These are phyloP conservation scores for Collybia nuda DNA, from an alignment of 768 basidiomycete genomes.

Conservation along the genomic window DNA sequence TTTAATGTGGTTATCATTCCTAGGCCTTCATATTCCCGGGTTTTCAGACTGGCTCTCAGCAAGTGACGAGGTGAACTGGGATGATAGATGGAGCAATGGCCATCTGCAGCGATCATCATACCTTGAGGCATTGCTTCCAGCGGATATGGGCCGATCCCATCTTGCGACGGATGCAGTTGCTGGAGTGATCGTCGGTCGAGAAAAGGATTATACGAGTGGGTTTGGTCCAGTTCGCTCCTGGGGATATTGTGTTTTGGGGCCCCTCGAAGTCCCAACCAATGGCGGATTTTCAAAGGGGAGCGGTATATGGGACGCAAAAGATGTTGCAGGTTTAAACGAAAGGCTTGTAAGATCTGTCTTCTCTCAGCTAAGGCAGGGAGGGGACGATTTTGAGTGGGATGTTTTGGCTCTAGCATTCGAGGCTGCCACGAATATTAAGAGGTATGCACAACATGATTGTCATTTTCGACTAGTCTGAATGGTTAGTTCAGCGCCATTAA, in stretches of 20 bases:
- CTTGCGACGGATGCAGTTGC: conserved; percentile 60
- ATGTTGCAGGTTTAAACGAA: conserved; percentile 50
- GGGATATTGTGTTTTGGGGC: conserved; percentile 51
- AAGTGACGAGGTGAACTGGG: conserved; percentile 38
- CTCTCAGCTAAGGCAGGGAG: conserved; percentile 46
- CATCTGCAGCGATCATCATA: conserved; percentile 44
- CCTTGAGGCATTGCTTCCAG: conserved; percentile 56
- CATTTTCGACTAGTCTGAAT: conserved; percentile 8
- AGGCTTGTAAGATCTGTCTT: conserved; percentile 59
- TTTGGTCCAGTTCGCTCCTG: conserved; percentile 74
- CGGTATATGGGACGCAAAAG: conserved; percentile 40
- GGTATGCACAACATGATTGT: conserved; percentile 27
- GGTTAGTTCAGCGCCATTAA: conserved; percentile 55
- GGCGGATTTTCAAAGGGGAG: conserved; percentile 17
- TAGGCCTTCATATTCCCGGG: conserved; percentile 74
- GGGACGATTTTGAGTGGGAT: conserved; percentile 65
- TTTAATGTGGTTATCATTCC: conserved; percentile 65
- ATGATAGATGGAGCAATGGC: conserved; percentile 67
- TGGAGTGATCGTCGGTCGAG: conserved; percentile 66
- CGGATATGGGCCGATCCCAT: conserved; percentile 22
- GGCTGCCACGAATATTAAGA: conserved; percentile 54
- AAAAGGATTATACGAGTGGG: conserved; percentile 56
- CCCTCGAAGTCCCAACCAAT: conserved; percentile 30
- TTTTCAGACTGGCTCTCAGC: conserved; percentile 42
- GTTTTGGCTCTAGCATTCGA: conserved; percentile 66